Evolutionary conservation across 1,139 yeast species (phyloP).

Genomic region (Pichia cactophila): DNA sequence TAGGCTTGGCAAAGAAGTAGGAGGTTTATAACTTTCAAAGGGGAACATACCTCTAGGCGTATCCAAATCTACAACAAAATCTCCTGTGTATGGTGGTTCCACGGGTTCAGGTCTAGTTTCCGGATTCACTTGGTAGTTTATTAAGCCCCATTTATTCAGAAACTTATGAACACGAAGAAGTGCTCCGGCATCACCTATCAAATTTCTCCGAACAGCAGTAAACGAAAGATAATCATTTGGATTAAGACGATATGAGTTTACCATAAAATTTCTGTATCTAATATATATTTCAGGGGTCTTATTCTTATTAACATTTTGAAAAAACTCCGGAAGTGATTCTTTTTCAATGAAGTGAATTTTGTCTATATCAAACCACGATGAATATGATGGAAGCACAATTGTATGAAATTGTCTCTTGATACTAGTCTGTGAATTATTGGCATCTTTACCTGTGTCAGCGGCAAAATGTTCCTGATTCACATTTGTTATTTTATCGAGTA

Average conservation of each 20-base stretch:
- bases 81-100: slow-evolving; percentile 69
- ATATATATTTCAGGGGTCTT: slow-evolving; percentile 85
- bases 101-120: slow-evolving; percentile 58
- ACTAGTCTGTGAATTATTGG: neutral
- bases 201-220: slow-evolving; percentile 88
- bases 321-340: slow-evolving; percentile 87
- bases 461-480: neutral
- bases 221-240: slow-evolving; percentile 90
- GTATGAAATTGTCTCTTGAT: slow-evolving; percentile 63
- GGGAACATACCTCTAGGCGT: slow-evolving; percentile 95
- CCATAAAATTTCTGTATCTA: slow-evolving; percentile 88
- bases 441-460: neutral
- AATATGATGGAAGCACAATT: slow-evolving; percentile 87
- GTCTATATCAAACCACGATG: slow-evolving; percentile 80
- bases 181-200: slow-evolving; percentile 95
- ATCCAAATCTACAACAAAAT: slow-evolving; percentile 64
- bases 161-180: slow-evolving; percentile 85
- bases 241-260: slow-evolving; percentile 83
- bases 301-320: slow-evolving; percentile 53
- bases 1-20: slow-evolving; percentile 47
- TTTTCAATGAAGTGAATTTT: slow-evolving; percentile 56
- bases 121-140: slow-evolving; percentile 84
- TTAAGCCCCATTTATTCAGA: slow-evolving; percentile 91
- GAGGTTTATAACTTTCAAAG: slow-evolving; percentile 67
- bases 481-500: neutral